Evolutionary conservation across 2,329 filamentous ascomycete genomes (phyloP).

Genomic region (Lecanicillium sp.): DNA sequence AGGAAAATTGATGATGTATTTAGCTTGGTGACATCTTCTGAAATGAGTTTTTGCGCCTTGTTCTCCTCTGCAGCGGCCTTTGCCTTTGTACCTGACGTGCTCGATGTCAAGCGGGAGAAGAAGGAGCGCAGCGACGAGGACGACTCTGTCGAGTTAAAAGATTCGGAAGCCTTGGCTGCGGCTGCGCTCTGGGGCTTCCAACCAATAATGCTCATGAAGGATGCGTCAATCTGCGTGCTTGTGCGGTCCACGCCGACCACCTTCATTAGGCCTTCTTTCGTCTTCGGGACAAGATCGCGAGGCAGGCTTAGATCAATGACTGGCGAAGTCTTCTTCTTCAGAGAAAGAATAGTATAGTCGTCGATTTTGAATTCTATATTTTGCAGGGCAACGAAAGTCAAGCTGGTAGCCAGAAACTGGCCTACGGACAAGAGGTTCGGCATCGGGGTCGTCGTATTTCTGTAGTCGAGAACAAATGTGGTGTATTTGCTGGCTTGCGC

Average conservation of each 20-base stretch:
- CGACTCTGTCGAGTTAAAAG: slow-evolving; percentile 42
- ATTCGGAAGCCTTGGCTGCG: slow-evolving; percentile 38
- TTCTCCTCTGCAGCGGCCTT: slow-evolving; percentile 59
- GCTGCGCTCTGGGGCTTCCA: slow-evolving; percentile 60
- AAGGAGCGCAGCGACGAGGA: slow-evolving; percentile 71
- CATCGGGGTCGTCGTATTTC: slow-evolving; percentile 79
- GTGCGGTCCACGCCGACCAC: slow-evolving; percentile 74
- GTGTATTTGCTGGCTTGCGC: slow-evolving; percentile 65
- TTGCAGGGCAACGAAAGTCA: slow-evolving; percentile 90
- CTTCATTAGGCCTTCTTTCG: slow-evolving; percentile 84
- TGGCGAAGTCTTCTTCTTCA: slow-evolving; percentile 82
- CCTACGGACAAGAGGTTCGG: slow-evolving; percentile 80
- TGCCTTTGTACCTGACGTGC: slow-evolving; percentile 45
- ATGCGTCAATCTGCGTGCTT: slow-evolving; percentile 86
- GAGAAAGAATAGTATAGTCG: slow-evolving; percentile 69
- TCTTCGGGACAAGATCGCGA: slow-evolving; percentile 71
- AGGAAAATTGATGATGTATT: slow-evolving; percentile 81
- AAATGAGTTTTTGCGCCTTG: slow-evolving; percentile 53
- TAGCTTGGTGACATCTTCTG: slow-evolving; percentile 64
- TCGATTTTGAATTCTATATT: slow-evolving; percentile 88
- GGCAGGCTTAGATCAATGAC: slow-evolving; percentile 68
- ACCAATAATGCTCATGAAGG: slow-evolving; percentile 79
- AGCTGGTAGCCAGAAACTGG: slow-evolving; percentile 88
- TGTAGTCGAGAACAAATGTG: slow-evolving; percentile 90
- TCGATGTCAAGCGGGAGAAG: slow-evolving; percentile 68